Base-by-base conservation (phyloP, 2,329 filamentous ascomycete species). In the Trichophaea hybrida region DNA sequence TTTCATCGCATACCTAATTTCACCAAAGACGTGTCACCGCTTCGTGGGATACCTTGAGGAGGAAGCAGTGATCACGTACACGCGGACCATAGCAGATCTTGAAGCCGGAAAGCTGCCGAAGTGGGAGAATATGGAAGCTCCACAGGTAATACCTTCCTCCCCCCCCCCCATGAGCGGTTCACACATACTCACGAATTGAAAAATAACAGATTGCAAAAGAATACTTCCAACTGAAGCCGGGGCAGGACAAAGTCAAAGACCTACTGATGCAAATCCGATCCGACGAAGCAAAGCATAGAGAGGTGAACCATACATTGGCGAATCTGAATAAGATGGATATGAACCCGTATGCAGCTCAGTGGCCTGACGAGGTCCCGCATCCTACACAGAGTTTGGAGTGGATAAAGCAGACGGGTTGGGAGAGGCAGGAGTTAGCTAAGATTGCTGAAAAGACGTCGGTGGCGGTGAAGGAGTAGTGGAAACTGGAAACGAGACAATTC, bases 1-100 rank as follows among this genome's bases (percentile, higher is more conserved):
- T 71, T 97, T 98, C 77, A 61, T 95, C 63, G 79, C 85, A 51
- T 97, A 97, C 74, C 82, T 98, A 37, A 69, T 95, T 61, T 88
- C 85, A 1, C 91, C 93, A 5, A 82, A 84, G 62, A 91, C 88
- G 64, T 91, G 87, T 69, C 93, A 98, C 73, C 85, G 93, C 49
- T 97, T 98, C 72, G 90, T 97, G 57, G 93, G 90, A 1, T 97
- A 97, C 68, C 81, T 98, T 10, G 93, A 98, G 73, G 93, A 98
- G 72, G 93, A 98, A 73, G 93, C 93, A 6, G 91, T 97, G 1
- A 80, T 94, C 70, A 98, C 93, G 0, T 98, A 98, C 75, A 93
- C 88, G 0, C 83, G 89, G 54, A 87, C 88, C 62, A 86, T 97
- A 68, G 77, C 82, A 66, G 93, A 97, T 69, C 80, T 98, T 31